These are phyloP conservation scores for Zelonia costaricensis DNA, from an alignment of 208 protist species.

Conservation along the genomic window DNA sequence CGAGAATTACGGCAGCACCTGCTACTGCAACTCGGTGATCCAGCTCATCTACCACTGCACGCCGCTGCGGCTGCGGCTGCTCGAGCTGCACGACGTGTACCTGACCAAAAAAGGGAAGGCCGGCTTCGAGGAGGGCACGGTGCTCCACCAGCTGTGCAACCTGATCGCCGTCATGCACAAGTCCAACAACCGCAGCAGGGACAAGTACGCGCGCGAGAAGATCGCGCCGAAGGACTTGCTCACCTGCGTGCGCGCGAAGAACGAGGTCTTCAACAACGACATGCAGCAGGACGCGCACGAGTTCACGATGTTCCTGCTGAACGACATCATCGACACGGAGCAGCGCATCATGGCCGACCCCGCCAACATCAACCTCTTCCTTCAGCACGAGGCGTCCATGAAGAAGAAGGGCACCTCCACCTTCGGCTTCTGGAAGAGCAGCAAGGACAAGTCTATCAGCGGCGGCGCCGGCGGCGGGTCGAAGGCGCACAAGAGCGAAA, in stretches of 20 bases:
- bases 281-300: constrained; percentile 93
- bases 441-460: constrained; percentile 27
- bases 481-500: constrained; percentile 14
- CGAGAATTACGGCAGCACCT: constrained; percentile 93
- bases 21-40: constrained; percentile 90
- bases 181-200: constrained; percentile 64
- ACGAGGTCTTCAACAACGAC: constrained; percentile 71
- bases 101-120: constrained; percentile 44
- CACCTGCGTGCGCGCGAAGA: constrained; percentile 44
- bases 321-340: constrained; percentile 82
- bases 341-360: constrained; percentile 68
- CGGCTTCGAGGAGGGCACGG: constrained; percentile 65
- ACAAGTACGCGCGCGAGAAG: constrained; percentile 32
- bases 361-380: constrained; percentile 57
- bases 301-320: constrained; percentile 89
- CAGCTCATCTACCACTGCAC: constrained; percentile 92
- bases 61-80: constrained; percentile 74
- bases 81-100: constrained; percentile 75
- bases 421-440: constrained; percentile 48
- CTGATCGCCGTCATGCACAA: constrained; percentile 88
- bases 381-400: constrained; percentile 33
- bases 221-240: constrained; percentile 57
- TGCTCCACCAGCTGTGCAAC: constrained; percentile 63
- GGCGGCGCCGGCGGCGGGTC: constrained; percentile 11
- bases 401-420: constrained; percentile 39